phyloP scores from a whole-genome alignment of 2,329 filamentous ascomycete genomes.

The Cercospora sesami region DNA sequence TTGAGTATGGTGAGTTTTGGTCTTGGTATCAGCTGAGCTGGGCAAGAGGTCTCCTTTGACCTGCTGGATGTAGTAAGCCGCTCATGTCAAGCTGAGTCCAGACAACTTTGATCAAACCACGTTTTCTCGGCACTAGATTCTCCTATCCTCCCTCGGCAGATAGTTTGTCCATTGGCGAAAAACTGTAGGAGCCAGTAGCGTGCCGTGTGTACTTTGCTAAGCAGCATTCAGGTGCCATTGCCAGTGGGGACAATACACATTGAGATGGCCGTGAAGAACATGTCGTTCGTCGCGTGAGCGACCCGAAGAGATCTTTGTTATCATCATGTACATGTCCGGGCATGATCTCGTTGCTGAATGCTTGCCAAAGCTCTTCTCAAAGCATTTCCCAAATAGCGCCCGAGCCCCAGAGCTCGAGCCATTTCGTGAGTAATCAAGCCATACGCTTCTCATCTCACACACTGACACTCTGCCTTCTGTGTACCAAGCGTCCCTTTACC shows the following conservation, averaged over 20 bases:
- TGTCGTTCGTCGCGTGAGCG: background rate
- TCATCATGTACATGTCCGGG: background rate
- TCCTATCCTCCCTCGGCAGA: background rate
- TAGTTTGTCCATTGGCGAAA: too few species aligned
- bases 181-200: too few species aligned
- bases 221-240: too few species aligned
- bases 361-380: background rate
- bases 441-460: conserved; percentile 3
- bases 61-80: background rate
- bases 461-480: conserved; percentile 48
- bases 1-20: background rate
- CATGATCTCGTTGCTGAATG: background rate
- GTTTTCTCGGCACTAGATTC: background rate
- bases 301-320: background rate
- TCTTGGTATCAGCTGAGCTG: background rate
- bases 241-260: too few species aligned
- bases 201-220: too few species aligned
- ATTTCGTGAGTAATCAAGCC: background rate
- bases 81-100: background rate
- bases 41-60: background rate
- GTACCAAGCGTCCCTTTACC: conserved; percentile 82
- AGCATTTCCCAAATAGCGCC: background rate
- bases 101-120: background rate
- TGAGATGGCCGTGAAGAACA: too few species aligned
- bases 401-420: background rate